Percentiles rank a stretch among this genome's conserved stretches.
phyloP scores from a whole-genome alignment of 2,329 filamentous ascomycete species.

The Arthrobotrys musiformis region DNA sequence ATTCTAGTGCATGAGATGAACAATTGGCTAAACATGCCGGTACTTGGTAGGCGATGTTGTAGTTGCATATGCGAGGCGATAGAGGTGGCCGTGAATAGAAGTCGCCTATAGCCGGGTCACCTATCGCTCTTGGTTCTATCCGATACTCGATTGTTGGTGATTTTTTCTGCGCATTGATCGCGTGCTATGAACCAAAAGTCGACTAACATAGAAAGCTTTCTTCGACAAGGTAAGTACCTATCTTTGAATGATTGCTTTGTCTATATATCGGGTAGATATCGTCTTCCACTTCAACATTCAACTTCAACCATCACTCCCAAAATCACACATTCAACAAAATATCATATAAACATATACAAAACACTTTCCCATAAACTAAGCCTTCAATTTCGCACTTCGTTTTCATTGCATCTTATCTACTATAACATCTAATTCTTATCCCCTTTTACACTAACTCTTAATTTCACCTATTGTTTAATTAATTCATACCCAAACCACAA shows the following conservation, averaged over 20 bases:
- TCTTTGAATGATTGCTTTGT: neutral
- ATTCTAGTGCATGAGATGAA: neutral
- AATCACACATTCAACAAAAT: neutral
- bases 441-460: neutral
- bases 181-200: too few relatives aligned
- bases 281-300: neutral
- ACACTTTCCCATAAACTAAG: neutral
- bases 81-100: neutral
- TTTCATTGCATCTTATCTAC: neutral
- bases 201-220: too few relatives aligned
- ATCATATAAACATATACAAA: neutral
- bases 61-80: neutral
- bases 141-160: too few relatives aligned
- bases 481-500: neutral
- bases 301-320: neutral
- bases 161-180: too few relatives aligned
- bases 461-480: neutral
- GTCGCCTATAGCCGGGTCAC: neutral
- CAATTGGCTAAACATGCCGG: neutral
- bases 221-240: neutral
- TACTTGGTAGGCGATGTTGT: neutral
- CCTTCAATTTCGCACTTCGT: neutral
- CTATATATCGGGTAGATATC: neutral
- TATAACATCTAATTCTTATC: neutral
- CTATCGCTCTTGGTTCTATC: neutral